phyloP scores from a whole-genome alignment of 2,329 filamentous ascomycete genomes.

The Cryphonectria japonica region DNA sequence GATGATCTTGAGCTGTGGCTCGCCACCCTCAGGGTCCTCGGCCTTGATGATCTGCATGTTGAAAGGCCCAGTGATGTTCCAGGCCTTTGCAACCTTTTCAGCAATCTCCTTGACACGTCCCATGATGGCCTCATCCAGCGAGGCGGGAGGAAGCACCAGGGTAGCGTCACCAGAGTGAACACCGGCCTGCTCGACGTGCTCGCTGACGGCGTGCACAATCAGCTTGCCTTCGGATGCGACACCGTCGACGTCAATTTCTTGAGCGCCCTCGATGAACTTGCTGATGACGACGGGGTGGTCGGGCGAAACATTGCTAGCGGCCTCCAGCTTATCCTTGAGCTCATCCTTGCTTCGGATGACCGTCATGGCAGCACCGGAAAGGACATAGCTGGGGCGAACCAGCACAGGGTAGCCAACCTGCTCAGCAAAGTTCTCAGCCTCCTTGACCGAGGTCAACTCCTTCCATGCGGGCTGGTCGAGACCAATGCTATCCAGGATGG shows the following conservation, averaged over 20 bases:
- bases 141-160: constrained; percentile 84
- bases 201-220: constrained; percentile 87
- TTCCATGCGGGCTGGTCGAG: constrained; percentile 98
- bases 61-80: constrained; percentile 97
- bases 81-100: constrained; percentile 93
- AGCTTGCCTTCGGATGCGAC: constrained; percentile 87
- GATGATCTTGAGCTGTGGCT: constrained; percentile 87
- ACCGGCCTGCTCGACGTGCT: constrained; percentile 96
- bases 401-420: constrained; percentile 91
- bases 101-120: constrained; percentile 93
- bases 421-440: constrained; percentile 84
- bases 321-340: constrained; percentile 91
- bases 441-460: constrained; percentile 87
- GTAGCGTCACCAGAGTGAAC: constrained; percentile 98
- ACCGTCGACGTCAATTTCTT: constrained; percentile 96
- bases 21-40: constrained; percentile 72
- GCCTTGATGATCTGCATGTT: constrained; percentile 99
- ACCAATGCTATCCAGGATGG: constrained; percentile 94
- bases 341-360: constrained; percentile 88
- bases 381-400: constrained; percentile 91
- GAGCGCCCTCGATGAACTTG: constrained; percentile 95
- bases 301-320: constrained; percentile 86
- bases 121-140: constrained; percentile 77
- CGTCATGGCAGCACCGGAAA: constrained; percentile 98
- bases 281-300: constrained; percentile 98